phyloP scores from a whole-genome alignment of 495 filamentous ascomycete species.

The Neurospora sp. region DNA sequence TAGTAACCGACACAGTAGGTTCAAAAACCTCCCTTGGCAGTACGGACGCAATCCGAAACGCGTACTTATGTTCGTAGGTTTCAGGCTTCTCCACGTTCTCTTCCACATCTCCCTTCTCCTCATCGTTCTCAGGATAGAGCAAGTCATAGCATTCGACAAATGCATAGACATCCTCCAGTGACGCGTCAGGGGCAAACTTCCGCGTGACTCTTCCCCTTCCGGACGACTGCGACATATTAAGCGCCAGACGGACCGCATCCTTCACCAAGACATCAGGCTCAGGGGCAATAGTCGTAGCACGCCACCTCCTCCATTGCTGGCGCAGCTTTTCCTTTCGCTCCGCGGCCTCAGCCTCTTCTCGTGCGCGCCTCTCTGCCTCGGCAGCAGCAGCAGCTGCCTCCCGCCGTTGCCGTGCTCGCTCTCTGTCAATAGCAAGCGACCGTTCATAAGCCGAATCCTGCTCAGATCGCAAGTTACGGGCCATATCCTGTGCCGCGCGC shows the following conservation, averaged over 20 bases:
- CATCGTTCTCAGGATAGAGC: constrained; percentile 29
- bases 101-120: constrained; percentile 8
- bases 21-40: constrained; percentile 74
- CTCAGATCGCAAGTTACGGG: constrained; percentile 64
- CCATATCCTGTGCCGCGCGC: constrained; percentile 65
- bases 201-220: constrained; percentile 55
- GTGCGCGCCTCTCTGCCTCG: constrained; percentile 42
- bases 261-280: constrained; percentile 59
- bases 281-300: constrained; percentile 50
- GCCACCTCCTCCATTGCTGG: constrained; percentile 71
- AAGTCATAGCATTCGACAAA: constrained; percentile 88
- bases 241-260: constrained; percentile 66
- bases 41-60: constrained; percentile 69
- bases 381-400: constrained; percentile 65
- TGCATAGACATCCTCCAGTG: constrained; percentile 85
- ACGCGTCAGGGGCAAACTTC: constrained; percentile 51
- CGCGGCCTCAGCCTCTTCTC: constrained; percentile 52
- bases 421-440: constrained; percentile 76
- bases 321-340: constrained; percentile 47
- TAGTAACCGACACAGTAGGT: constrained; percentile 49
- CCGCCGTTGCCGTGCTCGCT: constrained; percentile 59
- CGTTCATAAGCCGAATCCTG: constrained; percentile 91
- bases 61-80: constrained; percentile 66
- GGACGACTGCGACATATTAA: constrained; percentile 64
- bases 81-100: constrained; percentile 39